phyloP scores from a whole-genome alignment of 2,329 filamentous ascomycete genomes.

The Penicillium capsulatum region DNA sequence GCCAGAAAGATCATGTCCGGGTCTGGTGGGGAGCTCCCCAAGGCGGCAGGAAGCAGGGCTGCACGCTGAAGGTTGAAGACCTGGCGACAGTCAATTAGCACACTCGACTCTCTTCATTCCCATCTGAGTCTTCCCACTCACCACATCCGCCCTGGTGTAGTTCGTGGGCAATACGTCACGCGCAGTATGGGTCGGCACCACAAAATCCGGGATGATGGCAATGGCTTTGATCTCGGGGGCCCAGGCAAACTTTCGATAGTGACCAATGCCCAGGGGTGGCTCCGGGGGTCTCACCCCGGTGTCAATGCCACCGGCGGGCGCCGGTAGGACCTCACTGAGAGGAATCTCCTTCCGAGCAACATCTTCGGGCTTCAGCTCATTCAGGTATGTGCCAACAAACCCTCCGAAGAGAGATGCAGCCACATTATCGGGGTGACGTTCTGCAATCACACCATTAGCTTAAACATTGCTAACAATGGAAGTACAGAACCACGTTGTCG shows the following conservation, averaged over 20 bases:
- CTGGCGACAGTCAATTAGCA: slow-evolving; percentile 22
- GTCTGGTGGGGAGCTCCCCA: slow-evolving; percentile 85
- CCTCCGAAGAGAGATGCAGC: slow-evolving; percentile 93
- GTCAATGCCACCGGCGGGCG: slow-evolving; percentile 84
- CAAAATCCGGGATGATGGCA: slow-evolving; percentile 92
- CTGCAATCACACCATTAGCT: slow-evolving; percentile 22
- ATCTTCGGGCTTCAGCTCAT: slow-evolving; percentile 84
- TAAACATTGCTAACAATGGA: background rate
- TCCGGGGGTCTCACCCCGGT: slow-evolving; percentile 81
- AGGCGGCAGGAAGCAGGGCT: slow-evolving; percentile 80
- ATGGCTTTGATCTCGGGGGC: slow-evolving; percentile 93
- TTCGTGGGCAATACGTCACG: slow-evolving; percentile 75
- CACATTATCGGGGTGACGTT: slow-evolving; percentile 90
- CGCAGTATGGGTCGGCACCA: slow-evolving; percentile 90
- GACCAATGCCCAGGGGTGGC: slow-evolving; percentile 87
- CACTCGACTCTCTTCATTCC: background rate
- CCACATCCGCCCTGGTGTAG: slow-evolving; percentile 78
- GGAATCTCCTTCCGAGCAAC: slow-evolving; percentile 89
- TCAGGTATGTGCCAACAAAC: slow-evolving; percentile 94
- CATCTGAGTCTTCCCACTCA: slow-evolving; percentile 46
- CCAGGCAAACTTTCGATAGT: slow-evolving; percentile 95
- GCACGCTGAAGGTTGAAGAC: slow-evolving; percentile 91
- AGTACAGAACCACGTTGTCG: too few relatives aligned
- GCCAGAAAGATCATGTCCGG: slow-evolving; percentile 92
- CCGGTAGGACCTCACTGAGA: slow-evolving; percentile 84